Evolutionary conservation across 176 grass and related monocot species (phyloP), one percentile per base, ranked within the genome.

Genomic region (Alloteropsis semialata): DNA sequence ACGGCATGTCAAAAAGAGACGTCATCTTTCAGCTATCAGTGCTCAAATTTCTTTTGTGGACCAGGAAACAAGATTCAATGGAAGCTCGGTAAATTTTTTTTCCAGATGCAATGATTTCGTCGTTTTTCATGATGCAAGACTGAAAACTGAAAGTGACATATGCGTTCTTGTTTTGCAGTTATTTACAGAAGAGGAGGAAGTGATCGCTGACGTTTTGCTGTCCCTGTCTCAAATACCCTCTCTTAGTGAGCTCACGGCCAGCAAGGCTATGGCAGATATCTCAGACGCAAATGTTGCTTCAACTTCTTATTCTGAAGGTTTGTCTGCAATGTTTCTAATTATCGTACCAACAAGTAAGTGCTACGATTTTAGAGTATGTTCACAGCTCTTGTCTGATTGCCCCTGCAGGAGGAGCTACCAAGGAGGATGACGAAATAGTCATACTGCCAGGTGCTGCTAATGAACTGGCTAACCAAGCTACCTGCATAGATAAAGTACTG

Each of bases 151-250:
- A 82, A 68, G 16, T 62, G 45, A 80, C 44, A 25, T 22, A 21
- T 28, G 63, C 25, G 25, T 88, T 76, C 63, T 57, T 84, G 22
- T 78, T 80, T 77, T 21, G 22, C 83, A 92, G 93, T 65, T 62
- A 34, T 69, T 92, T 74, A 86, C 90, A 0, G 76, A 86, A 48
- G 90, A 92, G 77, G 93, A 95, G 75, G 85, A 95, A 75, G 34
- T 67, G n/a, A 72, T 92, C 34, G 78, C 88, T 37, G 82, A 90
- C 62, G 85, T 83, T 90, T 78, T 92, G 50, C 77, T 85, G 16
- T 84, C 78, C 15, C 63, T 92, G 59, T 84, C 85, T n/a, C 65
- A 71, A 83, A 68, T 50, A 33, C 8, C 56, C 55, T 27, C 46
- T 37, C 55, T 28, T 79, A 77, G 19, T 79, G 71, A 78, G 46